Conservation (phyloP, 495 filamentous ascomycete genomes). For the Tuber brumale region DNA sequence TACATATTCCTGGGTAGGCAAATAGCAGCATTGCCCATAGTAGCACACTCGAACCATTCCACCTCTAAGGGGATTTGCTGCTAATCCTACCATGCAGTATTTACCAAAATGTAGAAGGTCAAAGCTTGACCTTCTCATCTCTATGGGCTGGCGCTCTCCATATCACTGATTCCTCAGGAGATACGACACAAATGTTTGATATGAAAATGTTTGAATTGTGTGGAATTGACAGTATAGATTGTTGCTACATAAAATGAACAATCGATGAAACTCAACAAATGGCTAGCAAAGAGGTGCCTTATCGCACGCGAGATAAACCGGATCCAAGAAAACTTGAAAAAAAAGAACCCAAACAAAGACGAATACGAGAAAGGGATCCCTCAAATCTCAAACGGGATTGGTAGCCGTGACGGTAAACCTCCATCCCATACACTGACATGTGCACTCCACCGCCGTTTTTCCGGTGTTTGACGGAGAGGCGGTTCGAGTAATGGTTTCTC, state of each 20-base stretch:
- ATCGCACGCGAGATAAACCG: not conserved
- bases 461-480: not conserved
- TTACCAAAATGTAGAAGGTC: not conserved
- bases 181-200: not conserved
- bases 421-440: not conserved
- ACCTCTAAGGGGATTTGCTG: not conserved
- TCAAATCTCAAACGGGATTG: not conserved
- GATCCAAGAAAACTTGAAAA: not conserved
- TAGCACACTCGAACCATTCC: not conserved
- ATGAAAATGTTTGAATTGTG: not conserved
- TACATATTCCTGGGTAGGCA: not conserved
- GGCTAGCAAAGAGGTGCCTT: not conserved
- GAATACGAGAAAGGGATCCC: not conserved
- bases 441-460: not conserved
- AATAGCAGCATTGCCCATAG: not conserved
- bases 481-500: not conserved
- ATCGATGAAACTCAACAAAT: not conserved
- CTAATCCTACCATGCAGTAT: not conserved
- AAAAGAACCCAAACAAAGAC: not conserved
- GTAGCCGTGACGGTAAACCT: not conserved
- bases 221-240: not conserved
- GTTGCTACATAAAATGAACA: not conserved
- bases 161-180: not conserved
- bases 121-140: not conserved
- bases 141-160: not conserved